phyloP scores from a whole-genome alignment of 106 monocot genomes.

The Allium fistulosum region DNA sequence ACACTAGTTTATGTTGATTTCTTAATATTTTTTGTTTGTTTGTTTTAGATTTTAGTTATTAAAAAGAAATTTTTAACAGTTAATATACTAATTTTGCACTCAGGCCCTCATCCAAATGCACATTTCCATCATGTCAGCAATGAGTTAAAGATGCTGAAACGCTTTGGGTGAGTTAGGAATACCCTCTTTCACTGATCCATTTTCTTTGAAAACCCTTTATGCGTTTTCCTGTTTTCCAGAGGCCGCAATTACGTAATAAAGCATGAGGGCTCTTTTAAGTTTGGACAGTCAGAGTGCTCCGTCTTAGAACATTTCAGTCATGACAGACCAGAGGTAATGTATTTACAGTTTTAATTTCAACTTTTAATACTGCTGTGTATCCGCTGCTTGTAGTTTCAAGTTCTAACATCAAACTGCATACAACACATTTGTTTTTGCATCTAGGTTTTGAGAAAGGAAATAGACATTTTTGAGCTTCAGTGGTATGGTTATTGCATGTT shows the following conservation, averaged over 20 bases:
- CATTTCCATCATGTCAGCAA: slow-evolving; percentile 77
- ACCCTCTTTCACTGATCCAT: no score
- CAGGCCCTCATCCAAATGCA: slow-evolving; percentile 88
- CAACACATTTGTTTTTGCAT: background rate
- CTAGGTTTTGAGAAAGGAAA: slow-evolving; percentile 75
- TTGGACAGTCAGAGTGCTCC: slow-evolving; percentile 65
- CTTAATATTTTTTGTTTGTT: background rate
- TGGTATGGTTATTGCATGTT: slow-evolving; percentile 98
- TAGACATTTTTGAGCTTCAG: slow-evolving; percentile 57
- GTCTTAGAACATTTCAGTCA: slow-evolving; percentile 93
- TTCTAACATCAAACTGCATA: no score
- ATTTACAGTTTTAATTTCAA: background rate
- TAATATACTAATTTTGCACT: background rate
- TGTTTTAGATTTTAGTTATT: background rate
- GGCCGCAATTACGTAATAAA: slow-evolving; percentile 79
- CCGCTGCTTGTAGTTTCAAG: no score
- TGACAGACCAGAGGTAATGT: slow-evolving; percentile 89
- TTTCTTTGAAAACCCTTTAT: no score
- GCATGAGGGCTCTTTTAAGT: slow-evolving; percentile 76
- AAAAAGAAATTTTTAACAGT: background rate
- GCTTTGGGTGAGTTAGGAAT: slow-evolving; percentile 64
- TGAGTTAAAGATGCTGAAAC: slow-evolving; percentile 90
- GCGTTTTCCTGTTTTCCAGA: slow-evolving; percentile 20
- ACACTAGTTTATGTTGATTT: no score
- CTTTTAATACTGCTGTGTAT: no score